These are phyloP conservation scores for Hansfordia pulvinata DNA, from an alignment of 2,329 filamentous ascomycete genomes.

Conservation along the genomic window DNA sequence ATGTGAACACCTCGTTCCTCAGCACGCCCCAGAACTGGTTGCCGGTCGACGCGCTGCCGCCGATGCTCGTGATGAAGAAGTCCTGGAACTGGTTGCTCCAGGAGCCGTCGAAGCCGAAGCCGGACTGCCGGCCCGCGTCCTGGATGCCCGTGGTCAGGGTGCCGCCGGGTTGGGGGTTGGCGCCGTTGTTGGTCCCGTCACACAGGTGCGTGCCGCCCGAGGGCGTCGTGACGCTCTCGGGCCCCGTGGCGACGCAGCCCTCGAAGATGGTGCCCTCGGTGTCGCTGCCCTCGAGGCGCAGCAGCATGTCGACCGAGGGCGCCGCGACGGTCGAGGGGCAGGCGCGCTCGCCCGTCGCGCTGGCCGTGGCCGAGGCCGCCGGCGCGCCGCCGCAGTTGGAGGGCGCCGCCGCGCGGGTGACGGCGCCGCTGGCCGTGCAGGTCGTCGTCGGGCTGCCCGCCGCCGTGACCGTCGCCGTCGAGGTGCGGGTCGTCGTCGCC, in stretches of 20 bases:
- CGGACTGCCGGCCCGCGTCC: background rate
- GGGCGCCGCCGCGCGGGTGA: background rate
- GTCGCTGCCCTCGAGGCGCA: slow-evolving; percentile 1
- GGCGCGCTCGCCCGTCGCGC: background rate
- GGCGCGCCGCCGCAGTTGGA: background rate
- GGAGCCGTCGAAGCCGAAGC: slow-evolving; percentile 1
- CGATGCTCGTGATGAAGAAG: slow-evolving; percentile 1
- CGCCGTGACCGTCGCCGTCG: background rate
- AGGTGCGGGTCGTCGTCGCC: background rate
- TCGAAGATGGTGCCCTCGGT: slow-evolving; percentile 1
- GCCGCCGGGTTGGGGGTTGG: background rate
- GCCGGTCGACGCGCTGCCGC: background rate
- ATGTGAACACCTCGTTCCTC: background rate
- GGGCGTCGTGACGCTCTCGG: background rate
- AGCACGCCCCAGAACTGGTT: slow-evolving; percentile 1
- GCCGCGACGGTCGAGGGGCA: background rate
- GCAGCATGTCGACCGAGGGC: background rate
- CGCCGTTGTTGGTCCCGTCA: slow-evolving; percentile 1
- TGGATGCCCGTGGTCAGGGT: background rate
- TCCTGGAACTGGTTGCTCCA: background rate
- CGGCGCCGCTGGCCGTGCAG: no score
- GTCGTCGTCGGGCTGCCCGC: no score
- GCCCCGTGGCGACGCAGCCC: background rate
- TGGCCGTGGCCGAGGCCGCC: background rate
- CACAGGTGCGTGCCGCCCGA: slow-evolving; percentile 1